Evolutionary conservation across 2,329 filamentous ascomycete genomes (phyloP), one percentile per base, ranked within the genome.

Genomic region (Cordyceps javanica): DNA sequence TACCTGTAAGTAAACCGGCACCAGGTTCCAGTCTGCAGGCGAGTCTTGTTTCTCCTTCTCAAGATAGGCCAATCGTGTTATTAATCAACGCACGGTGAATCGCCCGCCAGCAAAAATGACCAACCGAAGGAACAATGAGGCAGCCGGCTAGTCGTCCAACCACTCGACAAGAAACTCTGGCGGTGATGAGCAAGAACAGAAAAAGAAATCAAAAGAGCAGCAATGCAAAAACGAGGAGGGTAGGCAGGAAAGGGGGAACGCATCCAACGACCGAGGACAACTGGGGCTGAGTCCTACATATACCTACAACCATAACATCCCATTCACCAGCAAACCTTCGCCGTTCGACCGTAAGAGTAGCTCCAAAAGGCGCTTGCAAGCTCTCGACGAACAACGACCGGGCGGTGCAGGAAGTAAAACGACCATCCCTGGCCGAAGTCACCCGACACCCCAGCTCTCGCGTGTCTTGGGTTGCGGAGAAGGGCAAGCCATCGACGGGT

Each of bases 371-470:
- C n/a, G 39, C 51, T 54, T 54, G 49, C 36, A 19, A 52, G 26
- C 23, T n/a, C 2, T 4, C 16, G 53, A 49, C 54, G 25, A 51
- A 51, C 55, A 57, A 51, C 21, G 30, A 13, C 55, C 55, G 55
- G 55, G 45, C 45, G 45, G 46, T n/a, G 13, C 28, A 57, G 55
- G 55, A 42, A 44, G 39, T 38, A 36, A 28, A 36, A 26, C 28
- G 23, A 38, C 28, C 46, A 25, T 30, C 4, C 23, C 45, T 23
- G 38, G 46, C 55, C 55, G 55, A 51, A 57, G 45, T 57, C 55
- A 50, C 55, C 55, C 55, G 55, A 57, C 26, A 51, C 54, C 45
- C 46, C 46, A 48, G 44, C 45, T 57, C 36, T 54, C 13, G 19
- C 16, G 5, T 34, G 38, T 30, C 44, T 32, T 49, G 45, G 45